Percentiles rank a stretch among this genome's conserved stretches.
Conservation (phyloP, 2,329 filamentous ascomycete species). For the Colletotrichum siamense region DNA sequence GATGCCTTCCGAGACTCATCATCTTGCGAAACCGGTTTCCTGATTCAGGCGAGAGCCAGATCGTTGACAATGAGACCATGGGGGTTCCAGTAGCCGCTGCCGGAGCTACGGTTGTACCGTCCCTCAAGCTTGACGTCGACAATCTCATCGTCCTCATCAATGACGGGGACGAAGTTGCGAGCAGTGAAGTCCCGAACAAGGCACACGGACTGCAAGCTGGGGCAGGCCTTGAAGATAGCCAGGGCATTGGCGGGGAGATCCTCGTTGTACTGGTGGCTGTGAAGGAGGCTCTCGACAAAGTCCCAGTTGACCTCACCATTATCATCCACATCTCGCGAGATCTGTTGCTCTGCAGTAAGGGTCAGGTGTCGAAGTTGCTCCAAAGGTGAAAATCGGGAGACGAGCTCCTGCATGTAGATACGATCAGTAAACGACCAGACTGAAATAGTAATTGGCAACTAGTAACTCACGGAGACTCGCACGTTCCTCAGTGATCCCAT, state of each 20-base stretch:
- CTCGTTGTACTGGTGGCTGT: neutral
- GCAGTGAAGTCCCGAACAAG: neutral
- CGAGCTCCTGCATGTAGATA: fast-evolving
- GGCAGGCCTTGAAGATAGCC: neutral
- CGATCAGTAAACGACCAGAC: neutral
- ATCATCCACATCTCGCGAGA: fast-evolving
- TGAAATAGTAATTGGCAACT: neutral
- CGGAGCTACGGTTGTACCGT: neutral
- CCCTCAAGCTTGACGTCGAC: neutral
- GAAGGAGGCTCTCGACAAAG: neutral
- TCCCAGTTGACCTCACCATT: neutral
- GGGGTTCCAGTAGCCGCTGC: neutral
- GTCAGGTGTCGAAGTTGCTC: neutral
- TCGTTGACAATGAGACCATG: neutral
- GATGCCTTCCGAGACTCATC: neutral
- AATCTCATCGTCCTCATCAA: neutral
- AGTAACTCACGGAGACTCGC: neutral
- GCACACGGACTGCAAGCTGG: neutral
- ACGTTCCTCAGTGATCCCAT: neutral
- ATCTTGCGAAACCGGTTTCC: neutral
- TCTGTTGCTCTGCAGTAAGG: neutral
- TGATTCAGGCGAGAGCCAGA: neutral
- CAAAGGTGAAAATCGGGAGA: fast-evolving
- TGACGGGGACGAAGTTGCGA: neutral
- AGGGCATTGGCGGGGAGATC: neutral